Evolutionary conservation across 108 stramenopile genomes (phyloP).

Genomic region (Parietichytrium sp.): DNA sequence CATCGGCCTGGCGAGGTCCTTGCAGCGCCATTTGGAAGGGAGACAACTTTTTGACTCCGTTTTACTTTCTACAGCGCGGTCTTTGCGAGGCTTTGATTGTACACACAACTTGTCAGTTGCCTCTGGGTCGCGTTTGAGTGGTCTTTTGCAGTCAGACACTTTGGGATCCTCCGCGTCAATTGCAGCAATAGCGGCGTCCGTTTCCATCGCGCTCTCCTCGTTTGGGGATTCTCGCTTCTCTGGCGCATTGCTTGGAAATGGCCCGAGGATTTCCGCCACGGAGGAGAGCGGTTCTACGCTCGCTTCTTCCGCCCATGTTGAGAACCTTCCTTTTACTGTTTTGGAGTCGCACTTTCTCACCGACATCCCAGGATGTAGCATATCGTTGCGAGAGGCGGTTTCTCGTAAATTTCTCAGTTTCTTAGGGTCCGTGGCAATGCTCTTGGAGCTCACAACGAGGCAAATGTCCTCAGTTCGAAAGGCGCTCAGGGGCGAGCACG

Average conservation of each 20-base stretch:
- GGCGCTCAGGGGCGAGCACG: background rate
- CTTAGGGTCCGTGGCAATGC: background rate
- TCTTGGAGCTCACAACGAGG: background rate
- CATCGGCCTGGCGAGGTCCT: background rate
- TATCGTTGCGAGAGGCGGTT: background rate
- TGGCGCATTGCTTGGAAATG: no score
- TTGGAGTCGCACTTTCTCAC: conserved; percentile 18
- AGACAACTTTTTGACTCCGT: background rate
- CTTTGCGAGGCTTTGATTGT: background rate
- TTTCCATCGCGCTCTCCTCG: no score
- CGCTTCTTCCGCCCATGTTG: no score
- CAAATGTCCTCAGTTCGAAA: background rate
- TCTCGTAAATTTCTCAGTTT: conserved; percentile 1
- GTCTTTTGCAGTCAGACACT: no score
- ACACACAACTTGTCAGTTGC: background rate
- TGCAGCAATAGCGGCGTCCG: no score
- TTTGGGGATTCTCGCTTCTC: no score
- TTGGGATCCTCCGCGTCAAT: no score
- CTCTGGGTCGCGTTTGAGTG: no score
- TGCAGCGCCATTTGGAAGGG: background rate
- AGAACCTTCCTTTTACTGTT: background rate
- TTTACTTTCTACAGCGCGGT: background rate
- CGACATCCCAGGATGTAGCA: conserved; percentile 12
- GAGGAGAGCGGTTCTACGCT: no score
- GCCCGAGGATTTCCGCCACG: no score